These are phyloP conservation scores for Eruca vesicaria DNA, from an alignment of 441 rosid species.

Conservation along the genomic window DNA sequence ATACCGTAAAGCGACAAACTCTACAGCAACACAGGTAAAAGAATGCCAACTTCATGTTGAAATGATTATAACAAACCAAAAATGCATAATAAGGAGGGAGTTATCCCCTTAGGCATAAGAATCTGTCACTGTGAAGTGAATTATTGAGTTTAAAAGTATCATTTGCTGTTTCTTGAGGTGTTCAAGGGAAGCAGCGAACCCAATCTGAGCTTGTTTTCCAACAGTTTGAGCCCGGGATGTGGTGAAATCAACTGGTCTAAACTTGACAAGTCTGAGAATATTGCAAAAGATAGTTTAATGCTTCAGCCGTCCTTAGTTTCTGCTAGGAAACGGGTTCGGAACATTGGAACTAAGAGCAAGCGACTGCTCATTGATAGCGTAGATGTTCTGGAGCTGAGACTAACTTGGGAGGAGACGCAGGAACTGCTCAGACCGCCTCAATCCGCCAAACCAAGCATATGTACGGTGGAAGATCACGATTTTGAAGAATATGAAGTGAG, in stretches of 20 bases:
- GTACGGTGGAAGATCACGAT: slow-evolving; percentile 60
- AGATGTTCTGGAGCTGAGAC: slow-evolving; percentile 66
- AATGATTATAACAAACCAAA: too few species aligned
- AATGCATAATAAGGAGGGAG: too few species aligned
- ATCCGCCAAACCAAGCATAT: slow-evolving; percentile 49
- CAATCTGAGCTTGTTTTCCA: slow-evolving; percentile 51
- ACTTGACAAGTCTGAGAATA: slow-evolving; percentile 55
- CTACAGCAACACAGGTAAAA: slow-evolving; percentile 57
- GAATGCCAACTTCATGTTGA: not conserved
- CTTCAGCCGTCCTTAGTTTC: slow-evolving; percentile 44
- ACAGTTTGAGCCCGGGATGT: slow-evolving; percentile 54
- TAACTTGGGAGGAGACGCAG: slow-evolving; percentile 82
- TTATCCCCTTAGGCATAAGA: too few species aligned
- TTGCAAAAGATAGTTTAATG: slow-evolving; percentile 48
- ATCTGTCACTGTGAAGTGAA: slow-evolving; percentile 33
- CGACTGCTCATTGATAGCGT: slow-evolving; percentile 61
- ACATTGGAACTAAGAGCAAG: slow-evolving; percentile 68
- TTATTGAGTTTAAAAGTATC: slow-evolving; percentile 46
- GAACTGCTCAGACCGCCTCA: slow-evolving; percentile 73
- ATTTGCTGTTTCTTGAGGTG: slow-evolving; percentile 54
- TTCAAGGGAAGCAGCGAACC: slow-evolving; percentile 65
- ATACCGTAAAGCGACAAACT: slow-evolving; percentile 66
- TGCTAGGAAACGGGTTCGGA: slow-evolving; percentile 63
- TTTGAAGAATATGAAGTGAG: slow-evolving; percentile 78
- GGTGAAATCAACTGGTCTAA: slow-evolving; percentile 61